A percentile compares a stretch with the other conserved stretches of the same genome.
phyloP scores from a whole-genome alignment of 2,329 filamentous ascomycete species.

The Pseudogymnoascus verrucosus region DNA sequence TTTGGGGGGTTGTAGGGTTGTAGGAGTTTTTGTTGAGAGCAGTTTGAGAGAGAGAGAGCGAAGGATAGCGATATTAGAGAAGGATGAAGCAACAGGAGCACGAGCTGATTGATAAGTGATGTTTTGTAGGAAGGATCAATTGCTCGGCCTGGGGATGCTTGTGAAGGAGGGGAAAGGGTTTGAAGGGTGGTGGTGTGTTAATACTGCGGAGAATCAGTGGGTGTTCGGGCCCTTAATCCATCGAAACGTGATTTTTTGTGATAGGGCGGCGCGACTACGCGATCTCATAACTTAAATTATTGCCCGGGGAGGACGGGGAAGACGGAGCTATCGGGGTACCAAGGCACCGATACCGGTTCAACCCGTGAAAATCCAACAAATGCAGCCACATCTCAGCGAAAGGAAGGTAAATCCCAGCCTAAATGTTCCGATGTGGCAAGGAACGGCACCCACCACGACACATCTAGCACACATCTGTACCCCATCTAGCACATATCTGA shows the following conservation, averaged over 20 bases:
- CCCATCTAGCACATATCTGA: no score
- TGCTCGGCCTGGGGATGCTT: not conserved
- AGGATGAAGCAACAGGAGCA: not conserved
- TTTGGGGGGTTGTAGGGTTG: not conserved
- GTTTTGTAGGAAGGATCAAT: not conserved
- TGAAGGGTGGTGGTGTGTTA: not conserved
- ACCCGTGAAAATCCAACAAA: constrained; percentile 5
- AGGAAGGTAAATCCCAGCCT: not conserved
- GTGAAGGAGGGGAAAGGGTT: not conserved
- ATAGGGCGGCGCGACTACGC: constrained; percentile 4
- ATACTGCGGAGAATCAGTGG: not conserved
- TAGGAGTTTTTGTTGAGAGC: not conserved
- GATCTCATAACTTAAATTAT: constrained; percentile 6
- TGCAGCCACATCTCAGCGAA: not conserved
- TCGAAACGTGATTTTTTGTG: constrained; percentile 1
- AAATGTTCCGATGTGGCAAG: not conserved
- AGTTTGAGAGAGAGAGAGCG: not conserved
- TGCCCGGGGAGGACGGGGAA: not conserved
- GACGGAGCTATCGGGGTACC: constrained; percentile 5
- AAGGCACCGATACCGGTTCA: constrained; percentile 6
- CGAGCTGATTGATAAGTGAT: not conserved
- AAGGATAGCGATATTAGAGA: not conserved
- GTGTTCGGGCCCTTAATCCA: constrained; percentile 1
- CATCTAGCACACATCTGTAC: no score
- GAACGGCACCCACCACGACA: not conserved